phyloP scores from a whole-genome alignment of 1,284 basidiomycete genomes.

The Termitomyces sp. region DNA sequence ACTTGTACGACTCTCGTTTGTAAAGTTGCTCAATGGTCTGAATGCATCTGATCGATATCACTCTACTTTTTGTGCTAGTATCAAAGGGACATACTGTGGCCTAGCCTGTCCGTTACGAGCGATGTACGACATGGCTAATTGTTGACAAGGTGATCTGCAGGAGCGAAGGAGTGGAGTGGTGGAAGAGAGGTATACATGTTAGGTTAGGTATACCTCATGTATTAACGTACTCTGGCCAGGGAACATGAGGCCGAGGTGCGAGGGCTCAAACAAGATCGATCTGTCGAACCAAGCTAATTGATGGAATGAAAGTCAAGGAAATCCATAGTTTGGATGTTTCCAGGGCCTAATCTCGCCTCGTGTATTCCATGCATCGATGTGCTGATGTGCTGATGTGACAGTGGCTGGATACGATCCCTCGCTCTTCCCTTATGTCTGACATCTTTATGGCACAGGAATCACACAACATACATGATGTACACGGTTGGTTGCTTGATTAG shows the following conservation, averaged over 20 bases:
- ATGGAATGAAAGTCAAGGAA: background rate
- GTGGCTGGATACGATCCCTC: background rate
- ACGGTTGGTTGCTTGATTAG: no score
- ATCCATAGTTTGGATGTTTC: background rate
- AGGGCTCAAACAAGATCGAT: background rate
- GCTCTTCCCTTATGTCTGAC: no score
- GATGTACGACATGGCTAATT: background rate
- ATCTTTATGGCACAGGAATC: no score
- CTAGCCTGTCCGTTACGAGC: background rate
- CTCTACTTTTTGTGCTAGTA: background rate
- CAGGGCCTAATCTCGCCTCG: background rate
- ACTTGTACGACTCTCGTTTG: background rate
- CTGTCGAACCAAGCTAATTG: background rate
- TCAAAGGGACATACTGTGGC: background rate
- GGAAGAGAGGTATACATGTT: background rate
- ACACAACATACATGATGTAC: no score
- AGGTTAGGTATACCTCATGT: background rate
- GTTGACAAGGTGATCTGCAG: background rate
- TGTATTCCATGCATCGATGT: background rate
- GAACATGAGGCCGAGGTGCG: slow-evolving; percentile 1
- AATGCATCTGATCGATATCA: background rate
- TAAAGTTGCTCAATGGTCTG: background rate
- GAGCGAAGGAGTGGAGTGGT: background rate
- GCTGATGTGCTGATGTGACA: background rate
- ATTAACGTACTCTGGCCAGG: background rate